Evolutionary conservation across 768 basidiomycete species (phyloP).

Genomic region (Podaxis sp.): DNA sequence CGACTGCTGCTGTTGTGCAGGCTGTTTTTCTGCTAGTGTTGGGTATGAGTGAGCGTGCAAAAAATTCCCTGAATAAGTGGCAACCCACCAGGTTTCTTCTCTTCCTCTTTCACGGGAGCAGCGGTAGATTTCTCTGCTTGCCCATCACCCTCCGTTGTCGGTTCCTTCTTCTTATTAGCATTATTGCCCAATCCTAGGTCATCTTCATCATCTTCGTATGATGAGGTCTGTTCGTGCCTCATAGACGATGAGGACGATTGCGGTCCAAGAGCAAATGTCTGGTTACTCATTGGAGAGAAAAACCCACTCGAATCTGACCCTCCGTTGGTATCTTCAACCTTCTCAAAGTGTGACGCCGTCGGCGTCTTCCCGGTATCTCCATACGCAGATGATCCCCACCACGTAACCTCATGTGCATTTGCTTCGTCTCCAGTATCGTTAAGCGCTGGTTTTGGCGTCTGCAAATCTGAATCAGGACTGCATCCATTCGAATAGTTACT

Average conservation of each 20-base stretch:
- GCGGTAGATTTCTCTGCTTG: conserved; percentile 13
- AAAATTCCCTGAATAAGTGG: not conserved
- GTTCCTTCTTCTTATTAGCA: conserved; percentile 30
- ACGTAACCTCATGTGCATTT: conserved; percentile 36
- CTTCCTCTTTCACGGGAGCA: conserved; percentile 15
- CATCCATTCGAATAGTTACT: conserved; percentile 36
- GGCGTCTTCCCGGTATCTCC: conserved; percentile 46
- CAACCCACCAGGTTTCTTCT: conserved; percentile 24
- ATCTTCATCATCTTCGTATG: conserved; percentile 49
- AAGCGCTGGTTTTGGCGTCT: conserved; percentile 27
- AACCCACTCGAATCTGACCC: conserved; percentile 55
- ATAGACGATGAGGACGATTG: conserved; percentile 15
- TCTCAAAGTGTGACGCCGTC: conserved; percentile 62
- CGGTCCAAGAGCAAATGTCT: conserved; percentile 36
- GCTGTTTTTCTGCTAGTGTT: conserved; percentile 10
- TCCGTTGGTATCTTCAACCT: conserved; percentile 39
- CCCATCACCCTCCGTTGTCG: conserved; percentile 22
- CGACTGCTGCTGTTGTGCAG: conserved; percentile 16
- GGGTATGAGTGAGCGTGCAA: not conserved
- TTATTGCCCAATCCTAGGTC: conserved; percentile 89
- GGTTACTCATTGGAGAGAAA: conserved; percentile 76
- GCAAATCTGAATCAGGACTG: conserved; percentile 24
- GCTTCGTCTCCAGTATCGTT: conserved; percentile 28
- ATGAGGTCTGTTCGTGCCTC: conserved; percentile 12
- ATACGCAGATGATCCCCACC: conserved; percentile 54